These are phyloP conservation scores for Atalantia buxifolia DNA, from an alignment of 345 rosid genomes.

Conservation along the genomic window DNA sequence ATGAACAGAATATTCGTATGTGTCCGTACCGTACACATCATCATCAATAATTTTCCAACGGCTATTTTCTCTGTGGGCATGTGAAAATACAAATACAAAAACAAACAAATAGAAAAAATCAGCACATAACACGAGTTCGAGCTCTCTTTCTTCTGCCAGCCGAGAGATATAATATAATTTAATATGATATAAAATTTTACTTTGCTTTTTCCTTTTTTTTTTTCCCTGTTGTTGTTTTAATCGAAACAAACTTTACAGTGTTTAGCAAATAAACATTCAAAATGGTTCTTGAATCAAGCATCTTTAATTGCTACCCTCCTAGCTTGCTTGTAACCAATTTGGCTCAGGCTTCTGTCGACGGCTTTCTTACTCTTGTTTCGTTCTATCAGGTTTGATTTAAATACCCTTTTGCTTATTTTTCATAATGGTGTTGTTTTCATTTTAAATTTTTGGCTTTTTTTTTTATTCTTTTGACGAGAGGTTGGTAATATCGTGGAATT, in stretches of 20 bases:
- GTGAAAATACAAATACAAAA: neutral
- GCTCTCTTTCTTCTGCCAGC: neutral
- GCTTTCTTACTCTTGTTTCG: slow-evolving; percentile 33
- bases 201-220: too few species aligned
- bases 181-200: too few species aligned
- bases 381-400: slow-evolving; percentile 35
- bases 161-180: neutral
- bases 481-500: neutral
- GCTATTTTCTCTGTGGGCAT: neutral
- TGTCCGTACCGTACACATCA: slow-evolving; percentile 11
- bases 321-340: slow-evolving; percentile 27
- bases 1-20: neutral
- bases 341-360: slow-evolving; percentile 29
- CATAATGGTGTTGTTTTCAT: neutral
- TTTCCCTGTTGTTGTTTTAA: neutral
- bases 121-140: neutral
- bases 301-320: slow-evolving; percentile 19
- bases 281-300: slow-evolving; percentile 8
- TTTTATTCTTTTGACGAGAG: neutral
- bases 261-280: neutral
- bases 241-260: neutral
- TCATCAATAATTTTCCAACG: neutral
- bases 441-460: neutral
- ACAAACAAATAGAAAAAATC: neutral
- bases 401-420: neutral